These are phyloP conservation scores for Fusarium nanum DNA, from an alignment of 2,329 filamentous ascomycete genomes.

Conservation along the genomic window DNA sequence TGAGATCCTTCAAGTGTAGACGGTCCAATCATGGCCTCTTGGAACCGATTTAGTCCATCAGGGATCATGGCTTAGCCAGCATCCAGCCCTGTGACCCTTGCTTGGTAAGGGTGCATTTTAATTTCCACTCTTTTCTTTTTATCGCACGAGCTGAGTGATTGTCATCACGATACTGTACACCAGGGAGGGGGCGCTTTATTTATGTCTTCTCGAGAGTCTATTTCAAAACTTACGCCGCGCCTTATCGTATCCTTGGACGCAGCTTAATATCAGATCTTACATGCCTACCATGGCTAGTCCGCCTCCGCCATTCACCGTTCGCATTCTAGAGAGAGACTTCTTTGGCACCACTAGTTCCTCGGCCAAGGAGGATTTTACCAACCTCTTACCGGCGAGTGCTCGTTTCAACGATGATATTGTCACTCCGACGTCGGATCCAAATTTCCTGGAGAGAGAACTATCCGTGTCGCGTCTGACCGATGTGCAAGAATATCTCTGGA, in stretches of 20 bases:
- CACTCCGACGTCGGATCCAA: slow-evolving; percentile 25
- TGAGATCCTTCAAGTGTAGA: neutral
- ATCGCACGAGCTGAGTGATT: neutral
- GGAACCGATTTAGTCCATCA: neutral
- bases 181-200: neutral
- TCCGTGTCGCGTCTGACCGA: slow-evolving; percentile 35
- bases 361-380: neutral
- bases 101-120: slow-evolving; percentile 13
- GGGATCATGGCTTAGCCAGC: neutral
- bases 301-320: slow-evolving; percentile 25
- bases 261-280: neutral
- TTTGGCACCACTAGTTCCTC: neutral
- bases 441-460: slow-evolving; percentile 30
- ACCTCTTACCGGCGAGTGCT: slow-evolving; percentile 26
- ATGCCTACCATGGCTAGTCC: slow-evolving; percentile 17
- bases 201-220: neutral
- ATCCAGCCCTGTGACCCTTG: slow-evolving; percentile 31
- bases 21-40: neutral
- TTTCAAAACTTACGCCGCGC: neutral
- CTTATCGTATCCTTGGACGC: neutral
- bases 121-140: slow-evolving; percentile 20
- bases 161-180: neutral
- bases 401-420: slow-evolving; percentile 34
- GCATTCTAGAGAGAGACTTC: slow-evolving; percentile 13
- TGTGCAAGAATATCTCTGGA: slow-evolving; percentile 37